Evolutionary conservation across 768 basidiomycete genomes (phyloP).

Genomic region (Brasilioporus rufonigricans): DNA sequence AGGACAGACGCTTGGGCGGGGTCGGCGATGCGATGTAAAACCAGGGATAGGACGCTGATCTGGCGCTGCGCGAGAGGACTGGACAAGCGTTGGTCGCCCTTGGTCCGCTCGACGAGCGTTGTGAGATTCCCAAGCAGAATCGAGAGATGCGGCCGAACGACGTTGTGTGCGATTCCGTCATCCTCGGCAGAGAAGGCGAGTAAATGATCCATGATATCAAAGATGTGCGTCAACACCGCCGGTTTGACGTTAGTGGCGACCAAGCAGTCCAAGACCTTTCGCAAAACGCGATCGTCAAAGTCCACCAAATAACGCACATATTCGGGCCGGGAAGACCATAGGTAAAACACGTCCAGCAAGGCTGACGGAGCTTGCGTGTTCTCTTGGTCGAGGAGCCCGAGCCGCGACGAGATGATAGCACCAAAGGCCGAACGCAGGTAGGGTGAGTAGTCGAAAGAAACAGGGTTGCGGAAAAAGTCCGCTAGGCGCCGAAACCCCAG

Average conservation of each 20-base stretch:
- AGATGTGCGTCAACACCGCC: constrained; percentile 71
- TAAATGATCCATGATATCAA: constrained; percentile 81
- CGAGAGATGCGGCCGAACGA: constrained; percentile 71
- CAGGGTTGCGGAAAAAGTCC: constrained; percentile 80
- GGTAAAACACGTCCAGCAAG: constrained; percentile 78
- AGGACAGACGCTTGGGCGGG: constrained; percentile 70
- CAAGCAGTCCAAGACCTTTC: constrained; percentile 80
- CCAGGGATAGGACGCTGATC: constrained; percentile 73
- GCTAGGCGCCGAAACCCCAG: constrained; percentile 82
- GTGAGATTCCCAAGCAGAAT: constrained; percentile 71
- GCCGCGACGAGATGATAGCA: constrained; percentile 78
- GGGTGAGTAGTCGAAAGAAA: constrained; percentile 69
- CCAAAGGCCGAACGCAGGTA: constrained; percentile 68
- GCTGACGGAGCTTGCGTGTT: constrained; percentile 92
- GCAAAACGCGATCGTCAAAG: constrained; percentile 66
- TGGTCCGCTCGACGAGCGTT: constrained; percentile 61
- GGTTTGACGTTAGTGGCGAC: constrained; percentile 85
- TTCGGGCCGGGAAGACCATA: constrained; percentile 63
- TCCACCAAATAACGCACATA: constrained; percentile 64
- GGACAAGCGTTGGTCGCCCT: constrained; percentile 46
- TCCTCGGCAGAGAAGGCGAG: constrained; percentile 54
- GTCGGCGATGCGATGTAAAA: constrained; percentile 73
- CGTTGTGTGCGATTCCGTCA: constrained; percentile 43
- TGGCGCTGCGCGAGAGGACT: constrained; percentile 77
- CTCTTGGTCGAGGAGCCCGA: constrained; percentile 71